Conservation (phyloP, 2,329 filamentous ascomycete species). For the Colletotrichum sidae region DNA sequence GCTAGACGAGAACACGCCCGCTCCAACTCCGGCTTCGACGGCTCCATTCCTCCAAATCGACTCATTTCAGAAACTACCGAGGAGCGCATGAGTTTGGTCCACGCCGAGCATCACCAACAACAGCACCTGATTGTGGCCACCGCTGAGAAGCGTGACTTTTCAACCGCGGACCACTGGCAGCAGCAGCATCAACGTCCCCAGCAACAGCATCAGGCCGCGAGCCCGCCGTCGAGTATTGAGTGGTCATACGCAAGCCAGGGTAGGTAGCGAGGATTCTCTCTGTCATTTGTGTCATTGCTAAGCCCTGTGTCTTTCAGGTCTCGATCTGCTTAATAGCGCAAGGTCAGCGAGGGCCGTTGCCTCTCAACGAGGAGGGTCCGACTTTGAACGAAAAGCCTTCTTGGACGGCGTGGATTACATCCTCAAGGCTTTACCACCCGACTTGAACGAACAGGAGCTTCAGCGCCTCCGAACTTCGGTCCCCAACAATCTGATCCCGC, state of each 20-base stretch:
- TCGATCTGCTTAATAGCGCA: constrained; percentile 33
- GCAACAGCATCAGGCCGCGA: constrained; percentile 36
- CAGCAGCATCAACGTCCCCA: constrained; percentile 10
- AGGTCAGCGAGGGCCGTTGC: constrained; percentile 20
- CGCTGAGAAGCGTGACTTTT: constrained; percentile 19
- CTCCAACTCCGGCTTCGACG: constrained; percentile 31
- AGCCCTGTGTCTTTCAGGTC: constrained; percentile 13
- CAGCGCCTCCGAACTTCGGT: constrained; percentile 63
- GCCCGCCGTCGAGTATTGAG: constrained; percentile 46
- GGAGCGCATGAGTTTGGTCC: constrained; percentile 34
- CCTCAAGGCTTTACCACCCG: constrained; percentile 69
- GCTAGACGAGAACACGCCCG: constrained; percentile 30
- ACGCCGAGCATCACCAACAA: constrained; percentile 30
- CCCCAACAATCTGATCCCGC: constrained; percentile 48
- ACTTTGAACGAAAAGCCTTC: constrained; percentile 69
- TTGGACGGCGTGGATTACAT: constrained; percentile 73
- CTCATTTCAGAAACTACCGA: constrained; percentile 34
- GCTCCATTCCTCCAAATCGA: constrained; percentile 17
- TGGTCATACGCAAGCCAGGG: constrained; percentile 50
- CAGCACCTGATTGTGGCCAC: neutral
- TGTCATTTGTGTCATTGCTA: neutral
- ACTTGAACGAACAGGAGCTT: constrained; percentile 67
- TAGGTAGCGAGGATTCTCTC: constrained; percentile 29
- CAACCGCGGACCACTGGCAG: constrained; percentile 20
- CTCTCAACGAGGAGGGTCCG: constrained; percentile 26